These are phyloP conservation scores for Tranzscheliella williamsii DNA, from an alignment of 1,284 basidiomycete genomes.

Conservation along the genomic window DNA sequence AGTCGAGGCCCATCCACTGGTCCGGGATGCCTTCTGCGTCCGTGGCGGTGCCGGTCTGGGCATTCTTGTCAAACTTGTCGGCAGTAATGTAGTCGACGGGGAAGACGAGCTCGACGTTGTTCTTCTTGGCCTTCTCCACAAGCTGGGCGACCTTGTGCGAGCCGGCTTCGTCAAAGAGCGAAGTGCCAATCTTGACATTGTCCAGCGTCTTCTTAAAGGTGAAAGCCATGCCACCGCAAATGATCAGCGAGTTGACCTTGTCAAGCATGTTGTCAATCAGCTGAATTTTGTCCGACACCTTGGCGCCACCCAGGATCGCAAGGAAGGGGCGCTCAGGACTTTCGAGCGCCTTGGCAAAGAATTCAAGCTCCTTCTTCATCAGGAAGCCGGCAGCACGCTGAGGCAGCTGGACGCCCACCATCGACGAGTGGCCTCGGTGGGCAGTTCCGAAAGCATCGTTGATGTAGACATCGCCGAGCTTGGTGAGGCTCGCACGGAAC, in stretches of 20 bases:
- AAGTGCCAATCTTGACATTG: slow-evolving; percentile 83
- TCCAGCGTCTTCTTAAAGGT: slow-evolving; percentile 97
- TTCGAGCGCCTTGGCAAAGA: slow-evolving; percentile 96
- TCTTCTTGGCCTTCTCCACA: slow-evolving; percentile 88
- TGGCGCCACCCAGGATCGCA: slow-evolving; percentile 96
- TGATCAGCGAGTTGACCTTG: slow-evolving; percentile 95
- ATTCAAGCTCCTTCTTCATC: slow-evolving; percentile 98
- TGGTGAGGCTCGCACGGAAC: slow-evolving; percentile 85
- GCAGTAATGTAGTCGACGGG: slow-evolving; percentile 92
- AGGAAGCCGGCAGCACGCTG: slow-evolving; percentile 93
- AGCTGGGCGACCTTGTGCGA: slow-evolving; percentile 82
- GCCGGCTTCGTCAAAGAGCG: slow-evolving; percentile 89
- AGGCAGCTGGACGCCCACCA: slow-evolving; percentile 94
- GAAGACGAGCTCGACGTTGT: slow-evolving; percentile 92
- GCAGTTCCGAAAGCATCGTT: slow-evolving; percentile 99
- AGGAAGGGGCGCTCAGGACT: slow-evolving; percentile 93
- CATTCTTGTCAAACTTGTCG: slow-evolving; percentile 93
- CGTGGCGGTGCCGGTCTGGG: slow-evolving; percentile 75
- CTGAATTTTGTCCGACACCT: slow-evolving; percentile 98
- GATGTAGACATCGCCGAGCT: slow-evolving; percentile 92
- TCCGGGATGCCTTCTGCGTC: slow-evolving; percentile 85
- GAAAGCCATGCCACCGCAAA: slow-evolving; percentile 98
- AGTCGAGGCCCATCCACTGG: slow-evolving; percentile 88
- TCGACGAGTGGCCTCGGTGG: slow-evolving; percentile 95
- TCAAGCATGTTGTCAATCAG: slow-evolving; percentile 99